Evolutionary conservation across 495 filamentous ascomycete species (phyloP), one percentile per base, ranked within the genome.

Genomic region (Oleoguttula mirabilis): DNA sequence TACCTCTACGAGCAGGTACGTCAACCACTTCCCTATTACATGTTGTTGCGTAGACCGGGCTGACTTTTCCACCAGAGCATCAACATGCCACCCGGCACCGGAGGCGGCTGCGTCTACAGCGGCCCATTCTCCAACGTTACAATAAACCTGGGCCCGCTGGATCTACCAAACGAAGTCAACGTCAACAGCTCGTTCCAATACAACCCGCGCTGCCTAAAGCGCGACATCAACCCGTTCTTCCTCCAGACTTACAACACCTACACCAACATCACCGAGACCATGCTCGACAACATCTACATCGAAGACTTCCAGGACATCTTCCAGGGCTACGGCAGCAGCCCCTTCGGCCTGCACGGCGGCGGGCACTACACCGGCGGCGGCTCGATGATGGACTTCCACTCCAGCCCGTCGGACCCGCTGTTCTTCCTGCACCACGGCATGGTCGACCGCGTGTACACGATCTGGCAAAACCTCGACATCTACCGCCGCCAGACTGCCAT

Each of bases 401-500:
- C 21, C 21, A 23, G 21, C 10, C 32, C 22, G 8, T 11, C 34
- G 4, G 80, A 84, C 40, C 78, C 79, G 3, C 66, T 64, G 4
- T 84, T 84, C 59, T 84, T 64, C 52, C 63, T 77, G 14, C 79
- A 83, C 56, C 80, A 85, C 55, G 73, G 66, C 3, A 72, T 74
- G 65, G 68, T 86, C 40, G 81, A 85, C 58, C 70, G 72, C 21
- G 50, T 75, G 4, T 84, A 69, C 64, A 77, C 72, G 66, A 73
- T 75, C 19, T 84, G 81, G 80, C 78, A 84, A 60, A 69, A 65
- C 32, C 50, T 69, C 37, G 68, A 82, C 48, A 54, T 62, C 16
- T 38, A 52, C 32, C 58, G 61, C 12, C 63, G 75, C 5, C 55
- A 49, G 44, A 47, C 48, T 28, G 63, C 56, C 17, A 65, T 73